Conservation (phyloP, 2,329 filamentous ascomycete genomes). For the Beauveria caledonica region DNA sequence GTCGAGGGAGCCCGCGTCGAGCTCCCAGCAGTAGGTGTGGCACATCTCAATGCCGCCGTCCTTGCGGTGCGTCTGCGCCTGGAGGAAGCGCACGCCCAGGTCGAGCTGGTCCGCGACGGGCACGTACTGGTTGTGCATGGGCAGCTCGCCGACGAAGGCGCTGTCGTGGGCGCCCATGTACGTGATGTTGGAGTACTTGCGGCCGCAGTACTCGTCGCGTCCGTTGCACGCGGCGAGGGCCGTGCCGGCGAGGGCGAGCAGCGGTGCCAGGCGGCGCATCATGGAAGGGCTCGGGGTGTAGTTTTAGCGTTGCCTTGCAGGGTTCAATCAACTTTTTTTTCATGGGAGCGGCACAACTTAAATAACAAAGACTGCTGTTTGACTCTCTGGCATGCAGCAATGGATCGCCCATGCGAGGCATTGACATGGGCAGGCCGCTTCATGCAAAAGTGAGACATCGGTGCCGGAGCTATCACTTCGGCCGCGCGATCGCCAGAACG, state of each 20-base stretch:
- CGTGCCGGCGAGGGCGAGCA: not conserved
- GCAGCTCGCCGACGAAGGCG: conserved; percentile 50
- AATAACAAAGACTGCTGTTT: too few species aligned
- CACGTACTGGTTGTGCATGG: conserved; percentile 52
- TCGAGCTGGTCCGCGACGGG: conserved; percentile 50
- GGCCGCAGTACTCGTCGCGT: conserved; percentile 43
- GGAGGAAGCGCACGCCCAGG: conserved; percentile 55
- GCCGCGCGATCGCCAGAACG: not conserved
- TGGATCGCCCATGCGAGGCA: not conserved
- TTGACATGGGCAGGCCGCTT: not conserved
- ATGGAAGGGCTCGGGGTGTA: not conserved
- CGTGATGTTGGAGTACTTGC: conserved; percentile 51
- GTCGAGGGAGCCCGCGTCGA: conserved; percentile 50
- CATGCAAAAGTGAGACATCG: not conserved
- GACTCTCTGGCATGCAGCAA: not conserved
- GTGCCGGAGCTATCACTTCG: not conserved
- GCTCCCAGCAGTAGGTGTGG: conserved; percentile 53
- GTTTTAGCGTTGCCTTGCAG: not conserved
- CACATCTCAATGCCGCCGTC: conserved; percentile 49
- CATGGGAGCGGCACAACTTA: not conserved
- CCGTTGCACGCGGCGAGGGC: conserved; percentile 45
- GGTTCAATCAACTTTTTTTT: not conserved
- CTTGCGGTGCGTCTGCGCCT: conserved; percentile 53
- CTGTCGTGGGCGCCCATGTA: conserved; percentile 58
- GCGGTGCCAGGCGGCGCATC: not conserved